phyloP scores from a whole-genome alignment of 2,329 filamentous ascomycete genomes.

The Fusarium metavorans region DNA sequence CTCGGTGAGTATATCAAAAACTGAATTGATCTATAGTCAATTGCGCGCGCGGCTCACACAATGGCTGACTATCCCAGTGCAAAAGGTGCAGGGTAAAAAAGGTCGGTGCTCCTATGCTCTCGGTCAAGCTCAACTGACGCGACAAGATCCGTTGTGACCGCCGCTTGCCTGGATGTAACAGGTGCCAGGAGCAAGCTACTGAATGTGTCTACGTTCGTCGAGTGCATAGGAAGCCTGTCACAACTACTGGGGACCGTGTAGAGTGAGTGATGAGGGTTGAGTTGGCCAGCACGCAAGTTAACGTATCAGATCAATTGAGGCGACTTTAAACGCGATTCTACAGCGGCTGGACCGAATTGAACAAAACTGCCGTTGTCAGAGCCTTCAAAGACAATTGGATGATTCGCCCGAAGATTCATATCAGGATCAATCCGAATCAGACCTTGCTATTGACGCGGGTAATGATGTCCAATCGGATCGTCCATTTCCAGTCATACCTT shows the following conservation, averaged over 20 bases:
- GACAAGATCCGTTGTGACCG: background rate
- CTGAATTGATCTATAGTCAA: background rate
- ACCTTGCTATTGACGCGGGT: background rate
- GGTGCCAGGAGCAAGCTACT: background rate
- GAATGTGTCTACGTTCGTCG: background rate
- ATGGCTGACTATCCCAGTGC: background rate
- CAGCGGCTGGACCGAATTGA: background rate
- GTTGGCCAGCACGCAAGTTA: background rate
- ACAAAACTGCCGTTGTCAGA: background rate
- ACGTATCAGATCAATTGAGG: background rate
- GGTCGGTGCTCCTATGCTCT: background rate
- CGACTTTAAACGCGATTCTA: background rate
- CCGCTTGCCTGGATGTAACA: background rate
- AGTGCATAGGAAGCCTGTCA: background rate
- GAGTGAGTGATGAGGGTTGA: background rate
- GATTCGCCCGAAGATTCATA: background rate
- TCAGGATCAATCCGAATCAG: background rate
- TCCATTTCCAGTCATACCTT: background rate
- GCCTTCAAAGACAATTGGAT: too few relatives aligned
- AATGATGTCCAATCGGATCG: background rate
- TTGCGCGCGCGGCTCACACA: background rate
- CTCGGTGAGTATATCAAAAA: background rate
- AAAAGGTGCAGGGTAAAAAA: constrained; percentile 1
- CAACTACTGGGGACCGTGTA: background rate
- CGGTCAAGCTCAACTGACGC: background rate